These are phyloP conservation scores for Lentinula detonsa DNA, from an alignment of 768 basidiomycete genomes.

Conservation along the genomic window DNA sequence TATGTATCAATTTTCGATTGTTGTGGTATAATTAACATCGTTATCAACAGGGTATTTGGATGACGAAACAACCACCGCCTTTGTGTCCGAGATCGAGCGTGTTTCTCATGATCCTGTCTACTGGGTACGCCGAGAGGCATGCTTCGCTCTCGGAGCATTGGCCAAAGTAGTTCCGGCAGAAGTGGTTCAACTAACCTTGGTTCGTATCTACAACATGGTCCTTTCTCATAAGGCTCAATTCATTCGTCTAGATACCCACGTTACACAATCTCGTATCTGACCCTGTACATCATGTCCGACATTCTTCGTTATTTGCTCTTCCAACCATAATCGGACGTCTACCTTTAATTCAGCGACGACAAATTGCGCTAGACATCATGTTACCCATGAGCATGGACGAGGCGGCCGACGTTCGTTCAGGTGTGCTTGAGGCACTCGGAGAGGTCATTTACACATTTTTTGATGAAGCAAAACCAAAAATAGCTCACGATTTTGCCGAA, in stretches of 20 bases:
- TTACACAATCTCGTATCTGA: conserved; percentile 70
- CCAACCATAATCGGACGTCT: conserved; percentile 75
- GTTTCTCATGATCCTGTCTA: conserved; percentile 60
- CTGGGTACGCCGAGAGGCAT: conserved; percentile 82
- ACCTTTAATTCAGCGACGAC: conserved; percentile 45
- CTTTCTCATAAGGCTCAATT: background rate
- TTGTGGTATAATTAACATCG: background rate
- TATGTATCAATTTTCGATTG: conserved; percentile 25
- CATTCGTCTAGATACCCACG: conserved; percentile 58
- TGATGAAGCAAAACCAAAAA: conserved; percentile 32
- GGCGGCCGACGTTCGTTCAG: conserved; percentile 63
- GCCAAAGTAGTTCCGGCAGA: conserved; percentile 84
- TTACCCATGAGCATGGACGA: conserved; percentile 58
- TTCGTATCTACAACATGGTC: conserved; percentile 24
- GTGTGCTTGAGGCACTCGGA: conserved; percentile 81
- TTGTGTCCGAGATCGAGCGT: conserved; percentile 71
- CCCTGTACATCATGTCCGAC: conserved; percentile 74
- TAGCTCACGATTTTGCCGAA: background rate
- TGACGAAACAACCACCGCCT: conserved; percentile 50
- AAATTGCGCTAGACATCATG: conserved; percentile 62
- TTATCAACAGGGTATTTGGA: conserved; percentile 41
- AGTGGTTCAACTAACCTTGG: conserved; percentile 58
- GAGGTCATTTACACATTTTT: conserved; percentile 85
- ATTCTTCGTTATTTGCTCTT: conserved; percentile 81
- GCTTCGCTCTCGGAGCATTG: conserved; percentile 81